Conservation (phyloP, 176 grass and related monocot species). For the Hordeum marinum region DNA sequence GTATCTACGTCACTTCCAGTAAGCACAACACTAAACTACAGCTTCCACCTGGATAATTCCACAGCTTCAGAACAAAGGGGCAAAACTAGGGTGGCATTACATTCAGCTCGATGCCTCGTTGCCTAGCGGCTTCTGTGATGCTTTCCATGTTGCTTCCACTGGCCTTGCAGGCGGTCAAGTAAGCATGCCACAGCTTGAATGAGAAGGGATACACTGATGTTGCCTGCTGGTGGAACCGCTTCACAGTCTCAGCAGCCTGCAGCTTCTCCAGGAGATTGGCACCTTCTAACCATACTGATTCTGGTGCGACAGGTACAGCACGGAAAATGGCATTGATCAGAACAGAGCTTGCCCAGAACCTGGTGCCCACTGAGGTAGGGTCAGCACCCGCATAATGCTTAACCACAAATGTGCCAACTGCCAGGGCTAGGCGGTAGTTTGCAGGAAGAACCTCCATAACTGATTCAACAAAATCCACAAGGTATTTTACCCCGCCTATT, state of each 20-base stretch:
- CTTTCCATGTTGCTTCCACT: constrained; percentile 37
- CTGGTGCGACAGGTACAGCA: constrained; percentile 69
- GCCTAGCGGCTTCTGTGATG: constrained; percentile 62
- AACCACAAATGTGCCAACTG: constrained; percentile 50
- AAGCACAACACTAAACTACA: constrained; percentile 38
- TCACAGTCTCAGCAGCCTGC: constrained; percentile 33
- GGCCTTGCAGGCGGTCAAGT: constrained; percentile 45
- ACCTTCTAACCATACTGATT: constrained; percentile 73
- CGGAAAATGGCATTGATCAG: constrained; percentile 75
- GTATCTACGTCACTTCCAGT: constrained; percentile 30
- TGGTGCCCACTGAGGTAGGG: constrained; percentile 41
- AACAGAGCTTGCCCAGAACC: constrained; percentile 73
- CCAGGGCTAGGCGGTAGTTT: constrained; percentile 75
- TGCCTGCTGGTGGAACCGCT: constrained; percentile 81
- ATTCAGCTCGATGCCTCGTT: constrained; percentile 64
- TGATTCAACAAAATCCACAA: constrained; percentile 80
- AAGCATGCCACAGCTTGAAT: constrained; percentile 62
- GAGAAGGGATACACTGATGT: constrained; percentile 94
- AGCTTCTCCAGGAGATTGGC: constrained; percentile 61
- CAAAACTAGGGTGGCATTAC: constrained; percentile 24
- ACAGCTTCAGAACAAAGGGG: not conserved
- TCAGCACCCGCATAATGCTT: constrained; percentile 28
- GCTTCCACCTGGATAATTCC: not conserved
- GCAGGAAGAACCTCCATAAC: constrained; percentile 72
- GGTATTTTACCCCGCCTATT: constrained; percentile 42